A percentile compares a stretch with the other conserved stretches of the same genome.
These are phyloP conservation scores for Trichoderma orchidacearum DNA, from an alignment of 495 filamentous ascomycete species.

Conservation along the genomic window DNA sequence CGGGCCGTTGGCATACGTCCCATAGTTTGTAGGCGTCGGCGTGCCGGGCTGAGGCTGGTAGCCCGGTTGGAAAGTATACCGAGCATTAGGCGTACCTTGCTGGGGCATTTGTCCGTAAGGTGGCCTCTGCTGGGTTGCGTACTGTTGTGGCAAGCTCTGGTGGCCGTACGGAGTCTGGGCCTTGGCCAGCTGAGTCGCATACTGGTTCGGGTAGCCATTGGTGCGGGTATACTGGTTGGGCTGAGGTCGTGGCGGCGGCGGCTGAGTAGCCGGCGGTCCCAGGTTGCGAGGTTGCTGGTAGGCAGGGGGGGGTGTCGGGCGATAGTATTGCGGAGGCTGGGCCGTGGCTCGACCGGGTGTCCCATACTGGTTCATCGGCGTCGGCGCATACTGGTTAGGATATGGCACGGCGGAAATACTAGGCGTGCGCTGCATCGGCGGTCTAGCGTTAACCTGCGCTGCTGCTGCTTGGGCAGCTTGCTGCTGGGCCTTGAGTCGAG, in stretches of 20 bases:
- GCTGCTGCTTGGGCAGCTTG: constrained; percentile 11
- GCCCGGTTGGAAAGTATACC: constrained; percentile 8
- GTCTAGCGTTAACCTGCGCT: constrained; percentile 17
- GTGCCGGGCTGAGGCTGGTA: constrained; percentile 19
- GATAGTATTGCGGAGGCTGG: constrained; percentile 9
- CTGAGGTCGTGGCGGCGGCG: constrained; percentile 13
- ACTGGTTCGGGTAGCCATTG: constrained; percentile 10
- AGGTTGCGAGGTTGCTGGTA: constrained; percentile 9
- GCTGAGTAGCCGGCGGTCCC: constrained; percentile 15
- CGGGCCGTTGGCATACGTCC: constrained; percentile 18
- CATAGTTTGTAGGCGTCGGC: constrained; percentile 8
- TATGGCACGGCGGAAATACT: constrained; percentile 23
- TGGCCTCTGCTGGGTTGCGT: constrained; percentile 20
- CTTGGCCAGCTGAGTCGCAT: constrained; percentile 21
- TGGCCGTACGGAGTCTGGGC: constrained; percentile 23
- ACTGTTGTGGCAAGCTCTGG: constrained; percentile 20
- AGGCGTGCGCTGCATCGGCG: constrained; percentile 18
- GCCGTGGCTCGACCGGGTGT: constrained; percentile 10
- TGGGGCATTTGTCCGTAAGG: constrained; percentile 16
- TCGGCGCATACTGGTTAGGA: constrained; percentile 20
- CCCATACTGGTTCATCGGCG: constrained; percentile 9
- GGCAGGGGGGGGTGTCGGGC: background rate
- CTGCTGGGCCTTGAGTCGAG: constrained; percentile 15
- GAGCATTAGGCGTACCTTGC: constrained; percentile 13
- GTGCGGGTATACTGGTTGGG: constrained; percentile 19